Percentiles rank a stretch among this genome's conserved stretches.
Evolutionary conservation across 148 eudicot genomes (phyloP).

Genomic region (Rhododendron williamsianum): DNA sequence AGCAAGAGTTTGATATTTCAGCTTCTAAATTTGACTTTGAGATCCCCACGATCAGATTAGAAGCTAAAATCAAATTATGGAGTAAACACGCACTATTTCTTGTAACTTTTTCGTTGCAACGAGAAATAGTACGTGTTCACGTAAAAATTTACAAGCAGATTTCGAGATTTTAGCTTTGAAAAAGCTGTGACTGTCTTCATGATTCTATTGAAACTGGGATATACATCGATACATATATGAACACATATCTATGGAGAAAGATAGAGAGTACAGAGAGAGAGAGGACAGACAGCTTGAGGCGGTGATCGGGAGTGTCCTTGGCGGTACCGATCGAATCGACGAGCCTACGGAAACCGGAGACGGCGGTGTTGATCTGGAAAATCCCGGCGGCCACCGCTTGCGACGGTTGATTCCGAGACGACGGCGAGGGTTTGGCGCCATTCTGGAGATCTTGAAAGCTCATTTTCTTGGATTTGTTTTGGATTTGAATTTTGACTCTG

Average conservation of each 20-base stretch:
- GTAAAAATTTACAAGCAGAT: neutral
- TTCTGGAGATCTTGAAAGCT: conserved; percentile 59
- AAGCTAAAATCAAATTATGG: neutral
- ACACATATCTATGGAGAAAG: neutral
- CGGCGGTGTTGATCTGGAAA: conserved; percentile 65
- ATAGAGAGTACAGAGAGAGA: neutral
- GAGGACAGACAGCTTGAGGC: conserved; percentile 44
- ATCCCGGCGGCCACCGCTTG: conserved; percentile 55
- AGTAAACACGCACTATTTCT: neutral
- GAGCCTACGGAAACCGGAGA: conserved; percentile 51
- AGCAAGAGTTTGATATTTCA: neutral
- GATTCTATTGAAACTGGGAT: neutral
- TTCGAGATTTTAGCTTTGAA: neutral
- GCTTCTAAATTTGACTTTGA: neutral
- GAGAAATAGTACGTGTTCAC: neutral
- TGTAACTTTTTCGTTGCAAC: neutral
- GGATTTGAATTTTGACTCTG: neutral
- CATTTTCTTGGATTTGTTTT: conserved; percentile 14
- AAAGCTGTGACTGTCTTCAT: neutral
- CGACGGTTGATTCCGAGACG: conserved; percentile 32
- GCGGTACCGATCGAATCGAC: conserved; percentile 52
- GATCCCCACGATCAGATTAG: neutral
- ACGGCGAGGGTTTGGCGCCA: conserved; percentile 31
- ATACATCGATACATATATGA: neutral
- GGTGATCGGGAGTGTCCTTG: conserved; percentile 62